Evolutionary conservation across 257 asterid species (phyloP), one percentile per base, ranked within the genome.

Genomic region (Petunia axillaris): DNA sequence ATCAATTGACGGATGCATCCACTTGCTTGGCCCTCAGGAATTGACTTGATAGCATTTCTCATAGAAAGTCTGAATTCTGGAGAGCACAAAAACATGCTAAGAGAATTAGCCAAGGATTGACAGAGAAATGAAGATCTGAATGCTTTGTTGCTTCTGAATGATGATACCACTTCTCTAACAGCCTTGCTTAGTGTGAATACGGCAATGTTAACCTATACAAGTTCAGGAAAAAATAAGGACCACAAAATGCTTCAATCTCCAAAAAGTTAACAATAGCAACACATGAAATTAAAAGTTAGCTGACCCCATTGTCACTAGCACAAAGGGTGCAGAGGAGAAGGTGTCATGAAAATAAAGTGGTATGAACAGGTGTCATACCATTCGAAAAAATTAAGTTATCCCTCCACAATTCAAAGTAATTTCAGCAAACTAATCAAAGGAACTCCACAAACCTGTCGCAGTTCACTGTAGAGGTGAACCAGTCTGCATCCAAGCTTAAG

Each of bases 11-110:
- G 90, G 77, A 95, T 89, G 87, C 91, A 93, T 54, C 88, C 97
- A 82, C 97, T 88, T 50, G 93, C 92, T 87, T 92, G 98, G 82
- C 99, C 98, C 89, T 95, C 99, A 8, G 99, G 99, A 81, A 95
- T 87, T 78, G 93, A 85, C 84, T 87, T 89, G 74, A 90, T 84
- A 81, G 97, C 97, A 64, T 85, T 93, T 82, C 91, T 83, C 83
- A 92, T 85, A 78, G 99, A 92, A 82, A 84, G 86, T 84, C 89
- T 87, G 84, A 95, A 93, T 75, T 90, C 88, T 39, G 84, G 81
- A 80, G 97, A 89, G 88, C 96, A 87, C 76, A 93, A 80, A 67
- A 93, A 58, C 86, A 81, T 81, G 86, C 92, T 86, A 84, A 92
- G 81, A 81, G 97, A 85, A 82, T 86, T 86, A 70, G 91, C 82